phyloP scores from a whole-genome alignment of 2,329 filamentous ascomycete species.

The Pezicula radicicola region DNA sequence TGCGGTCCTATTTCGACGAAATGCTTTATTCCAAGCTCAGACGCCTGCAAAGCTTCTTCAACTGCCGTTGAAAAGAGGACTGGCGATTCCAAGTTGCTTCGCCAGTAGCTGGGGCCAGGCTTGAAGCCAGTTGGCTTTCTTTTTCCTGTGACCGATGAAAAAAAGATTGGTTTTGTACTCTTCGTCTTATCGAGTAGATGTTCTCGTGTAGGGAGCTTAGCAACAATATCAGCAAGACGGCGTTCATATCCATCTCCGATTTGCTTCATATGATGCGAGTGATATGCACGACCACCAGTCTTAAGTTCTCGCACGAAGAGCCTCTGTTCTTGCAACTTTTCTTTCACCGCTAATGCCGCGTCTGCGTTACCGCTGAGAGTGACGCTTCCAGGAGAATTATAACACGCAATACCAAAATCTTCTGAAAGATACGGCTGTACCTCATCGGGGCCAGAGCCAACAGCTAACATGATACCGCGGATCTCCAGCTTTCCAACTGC shows the following conservation, averaged over 20 bases:
- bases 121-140: not conserved
- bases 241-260: not conserved
- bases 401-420: slow-evolving; percentile 22
- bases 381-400: slow-evolving; percentile 13
- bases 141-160: too few relatives aligned
- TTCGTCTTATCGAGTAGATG: too few relatives aligned
- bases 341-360: not conserved
- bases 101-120: slow-evolving; percentile 2
- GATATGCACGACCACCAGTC: slow-evolving; percentile 11
- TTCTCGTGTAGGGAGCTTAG: too few relatives aligned
- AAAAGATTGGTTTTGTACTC: too few relatives aligned
- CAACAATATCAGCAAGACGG: too few relatives aligned
- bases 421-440: too few relatives aligned
- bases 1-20: slow-evolving; percentile 18
- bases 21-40: too few relatives aligned
- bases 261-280: slow-evolving; percentile 5
- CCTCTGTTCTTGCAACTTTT: not conserved
- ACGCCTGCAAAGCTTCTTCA: not conserved
- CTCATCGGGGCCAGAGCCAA: not conserved
- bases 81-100: slow-evolving; percentile 1
- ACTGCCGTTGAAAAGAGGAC: not conserved
- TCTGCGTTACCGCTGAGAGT: slow-evolving; percentile 13
- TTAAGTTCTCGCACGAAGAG: not conserved
- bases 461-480: slow-evolving; percentile 3
- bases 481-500: too few relatives aligned